A percentile compares a stretch with the other conserved stretches of the same genome.
phyloP scores from a whole-genome alignment of 73 alveolate species.

The Vitrella brassicaformis region DNA sequence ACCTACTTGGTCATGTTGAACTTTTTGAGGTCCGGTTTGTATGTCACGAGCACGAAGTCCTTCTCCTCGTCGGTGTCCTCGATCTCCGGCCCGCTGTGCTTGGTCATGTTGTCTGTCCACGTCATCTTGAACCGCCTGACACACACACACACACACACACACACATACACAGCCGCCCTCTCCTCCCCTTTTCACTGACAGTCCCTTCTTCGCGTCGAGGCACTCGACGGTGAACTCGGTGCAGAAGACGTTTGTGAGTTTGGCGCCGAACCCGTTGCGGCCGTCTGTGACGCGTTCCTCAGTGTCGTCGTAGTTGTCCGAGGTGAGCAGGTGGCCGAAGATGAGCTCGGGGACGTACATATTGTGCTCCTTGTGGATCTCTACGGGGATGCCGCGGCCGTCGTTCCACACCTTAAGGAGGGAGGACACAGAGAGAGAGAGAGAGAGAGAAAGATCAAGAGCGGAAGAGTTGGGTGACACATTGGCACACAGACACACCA shows the following conservation, averaged over 20 bases:
- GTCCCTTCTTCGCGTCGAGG: conserved; percentile 59
- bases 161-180: background rate
- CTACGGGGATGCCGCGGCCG: conserved; percentile 91
- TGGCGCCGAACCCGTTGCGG: conserved; percentile 71
- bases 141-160: background rate
- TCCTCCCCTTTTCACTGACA: background rate
- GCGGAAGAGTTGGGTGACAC: background rate
- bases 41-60: conserved; percentile 72
- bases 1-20: conserved; percentile 71
- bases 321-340: conserved; percentile 91
- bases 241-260: conserved; percentile 91
- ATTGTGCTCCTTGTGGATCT: conserved; percentile 86
- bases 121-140: background rate
- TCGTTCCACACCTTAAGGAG: conserved; percentile 59
- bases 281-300: conserved; percentile 79
- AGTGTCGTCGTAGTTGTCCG: conserved; percentile 89
- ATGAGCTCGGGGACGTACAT: conserved; percentile 93
- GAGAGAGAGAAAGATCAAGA: background rate
- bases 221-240: conserved; percentile 85
- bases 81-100: conserved; percentile 58
- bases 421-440: background rate
- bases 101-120: background rate
- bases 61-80: conserved; percentile 48
- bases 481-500: background rate
- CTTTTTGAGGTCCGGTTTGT: conserved; percentile 76